Base-by-base conservation (phyloP, 495 filamentous ascomycete genomes). In the Talaromyces liani region DNA sequence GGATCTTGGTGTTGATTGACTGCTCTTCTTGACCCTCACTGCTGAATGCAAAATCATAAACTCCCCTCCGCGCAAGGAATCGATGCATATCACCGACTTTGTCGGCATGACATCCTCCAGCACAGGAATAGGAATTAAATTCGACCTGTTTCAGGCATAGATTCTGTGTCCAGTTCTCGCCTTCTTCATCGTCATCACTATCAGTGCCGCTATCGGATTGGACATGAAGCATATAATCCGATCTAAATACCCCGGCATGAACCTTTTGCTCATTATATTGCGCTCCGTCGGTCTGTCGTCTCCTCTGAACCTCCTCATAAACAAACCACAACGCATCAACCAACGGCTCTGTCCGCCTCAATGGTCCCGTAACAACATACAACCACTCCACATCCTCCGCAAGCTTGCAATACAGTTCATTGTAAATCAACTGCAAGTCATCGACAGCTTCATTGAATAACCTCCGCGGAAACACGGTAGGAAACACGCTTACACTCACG, bases 101-200 rank as follows among this genome's bases (percentile, higher is more conserved):
- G 27, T 73, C 86, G 75, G 63, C 83, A 78, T 58, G 92, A 82
- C 41, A 90, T 77, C 64, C 74, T 0, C 91, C 91, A 2, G 89
- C 90, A 62, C 93, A 93, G 1, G 91, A 95, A 20, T 89, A 90
- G 18, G 91, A 93, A 77, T 96, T 95, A 77, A 96, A 93, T 69
- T 96, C 92, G 29, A 96, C 90, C 73, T 96, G 92, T 71, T 91
- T 93, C 66, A 94, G 80, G 22, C 78, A 79, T 7, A 85, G 72
- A 57, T 58, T 58, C 12, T 22, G 27, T 22, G 27, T 39, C 60
- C 41, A 54, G 16, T 20, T 16, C 25, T 51, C 18, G 2, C 54
- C 60, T 5, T 54, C 27, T 2, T 61, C 58, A 2, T 53, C 27
- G 45, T 61, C 41, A 31, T 39, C 41, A 25, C 25, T 31, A 34